Evolutionary conservation across 2,329 filamentous ascomycete genomes (phyloP).

Genomic region (Aspergillus spinulosporus): DNA sequence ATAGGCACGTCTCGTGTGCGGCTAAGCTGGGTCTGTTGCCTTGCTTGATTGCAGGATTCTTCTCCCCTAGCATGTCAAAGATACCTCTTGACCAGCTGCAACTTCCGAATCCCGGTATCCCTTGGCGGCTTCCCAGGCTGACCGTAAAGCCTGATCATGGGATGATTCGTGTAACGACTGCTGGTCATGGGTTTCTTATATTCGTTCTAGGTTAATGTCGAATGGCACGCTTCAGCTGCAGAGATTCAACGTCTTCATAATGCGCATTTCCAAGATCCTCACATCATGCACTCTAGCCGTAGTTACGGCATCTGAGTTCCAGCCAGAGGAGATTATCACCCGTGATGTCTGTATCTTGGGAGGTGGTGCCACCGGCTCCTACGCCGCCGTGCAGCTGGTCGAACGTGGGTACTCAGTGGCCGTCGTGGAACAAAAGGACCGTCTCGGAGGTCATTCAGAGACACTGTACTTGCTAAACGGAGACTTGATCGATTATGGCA

Average conservation of each 20-base stretch:
- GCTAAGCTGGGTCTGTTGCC: too few relatives aligned
- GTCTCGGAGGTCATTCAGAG: conserved; percentile 38
- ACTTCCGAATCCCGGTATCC: too few relatives aligned
- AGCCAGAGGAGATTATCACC: conserved; percentile 6
- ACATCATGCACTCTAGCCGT: neutral
- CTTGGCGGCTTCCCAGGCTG: too few relatives aligned
- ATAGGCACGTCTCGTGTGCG: too few relatives aligned
- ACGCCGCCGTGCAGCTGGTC: conserved; percentile 34
- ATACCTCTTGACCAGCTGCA: too few relatives aligned
- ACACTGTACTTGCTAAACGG: conserved; percentile 32
- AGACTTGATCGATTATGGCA: conserved; percentile 35
- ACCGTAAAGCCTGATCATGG: too few relatives aligned
- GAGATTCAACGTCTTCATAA: neutral
- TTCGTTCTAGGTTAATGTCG: too few relatives aligned
- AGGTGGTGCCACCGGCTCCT: conserved; percentile 37
- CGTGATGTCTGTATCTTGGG: conserved; percentile 38
- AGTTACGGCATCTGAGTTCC: neutral
- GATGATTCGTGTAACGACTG: too few relatives aligned
- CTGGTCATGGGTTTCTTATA: too few relatives aligned
- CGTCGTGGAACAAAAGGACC: conserved; percentile 25
- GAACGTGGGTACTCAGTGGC: conserved; percentile 34
- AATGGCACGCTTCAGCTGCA: too few relatives aligned
- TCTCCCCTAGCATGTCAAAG: too few relatives aligned
- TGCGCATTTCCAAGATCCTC: neutral
- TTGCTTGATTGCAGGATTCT: too few relatives aligned